Conservation (phyloP, 108 stramenopile genomes). For the Nitzschia sp. region DNA sequence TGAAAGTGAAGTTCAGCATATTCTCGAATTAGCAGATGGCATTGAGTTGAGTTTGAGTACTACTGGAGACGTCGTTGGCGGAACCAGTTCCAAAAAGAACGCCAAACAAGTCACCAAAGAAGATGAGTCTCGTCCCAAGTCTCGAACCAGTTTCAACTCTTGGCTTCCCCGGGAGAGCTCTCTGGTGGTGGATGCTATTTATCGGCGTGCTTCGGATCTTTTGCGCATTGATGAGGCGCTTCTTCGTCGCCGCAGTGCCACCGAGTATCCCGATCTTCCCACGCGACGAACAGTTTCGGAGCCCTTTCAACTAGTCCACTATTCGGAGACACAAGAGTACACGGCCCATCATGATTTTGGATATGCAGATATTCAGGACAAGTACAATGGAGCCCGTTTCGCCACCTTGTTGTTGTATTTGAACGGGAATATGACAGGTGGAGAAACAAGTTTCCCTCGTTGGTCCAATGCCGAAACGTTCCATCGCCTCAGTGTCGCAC, state of each 20-base stretch:
- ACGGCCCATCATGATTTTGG: constrained; percentile 92
- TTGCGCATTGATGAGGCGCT: constrained; percentile 81
- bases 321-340: constrained; percentile 76
- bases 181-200: constrained; percentile 80
- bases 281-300: constrained; percentile 61
- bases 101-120: not conserved
- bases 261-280: constrained; percentile 54
- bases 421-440: constrained; percentile 67
- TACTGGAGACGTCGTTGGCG: constrained; percentile 49
- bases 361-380: constrained; percentile 42
- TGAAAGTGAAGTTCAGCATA: constrained; percentile 79
- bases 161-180: constrained; percentile 77
- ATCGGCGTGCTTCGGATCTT: constrained; percentile 83
- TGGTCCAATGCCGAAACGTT: constrained; percentile 79
- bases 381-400: constrained; percentile 64
- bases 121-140: constrained; percentile 31
- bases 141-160: constrained; percentile 74
- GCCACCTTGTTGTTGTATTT: constrained; percentile 83
- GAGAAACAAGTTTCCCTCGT: constrained; percentile 77
- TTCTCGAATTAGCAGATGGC: constrained; percentile 64
- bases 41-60: constrained; percentile 47
- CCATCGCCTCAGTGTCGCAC: constrained; percentile 52
- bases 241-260: constrained; percentile 44
- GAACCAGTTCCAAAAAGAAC: constrained; percentile 16
- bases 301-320: constrained; percentile 87